Conservation (phyloP, 108 stramenopile species). For the Discostella stelligeroides region DNA sequence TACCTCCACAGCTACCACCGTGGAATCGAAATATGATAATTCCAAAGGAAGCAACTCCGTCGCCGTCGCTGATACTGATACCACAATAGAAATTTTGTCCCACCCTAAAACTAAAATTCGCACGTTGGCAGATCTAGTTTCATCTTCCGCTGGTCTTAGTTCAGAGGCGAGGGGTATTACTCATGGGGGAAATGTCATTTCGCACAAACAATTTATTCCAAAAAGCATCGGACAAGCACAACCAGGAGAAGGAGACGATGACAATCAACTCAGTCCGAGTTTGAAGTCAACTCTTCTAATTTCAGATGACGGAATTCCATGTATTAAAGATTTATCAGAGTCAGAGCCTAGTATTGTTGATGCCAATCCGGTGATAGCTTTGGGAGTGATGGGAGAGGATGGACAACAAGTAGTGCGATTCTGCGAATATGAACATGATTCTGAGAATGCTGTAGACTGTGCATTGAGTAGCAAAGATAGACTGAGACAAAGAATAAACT, state of each 20-base stretch:
- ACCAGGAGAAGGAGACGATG: slow-evolving; percentile 2
- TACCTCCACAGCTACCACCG: not conserved
- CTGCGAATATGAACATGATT: slow-evolving; percentile 9
- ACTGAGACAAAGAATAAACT: slow-evolving; percentile 1
- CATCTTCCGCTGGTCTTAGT: slow-evolving; percentile 17
- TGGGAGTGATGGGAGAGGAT: slow-evolving; percentile 10
- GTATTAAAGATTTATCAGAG: slow-evolving; percentile 2
- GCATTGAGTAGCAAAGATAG: too few relatives aligned
- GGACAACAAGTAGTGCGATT: slow-evolving; percentile 20
- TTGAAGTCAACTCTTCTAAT: slow-evolving; percentile 9
- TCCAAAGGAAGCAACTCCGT: not conserved
- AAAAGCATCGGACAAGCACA: not conserved
- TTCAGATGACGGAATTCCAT: slow-evolving; percentile 13
- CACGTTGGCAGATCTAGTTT: slow-evolving; percentile 35
- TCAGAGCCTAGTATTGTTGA: not conserved
- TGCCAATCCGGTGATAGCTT: slow-evolving; percentile 2
- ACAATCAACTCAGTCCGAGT: not conserved
- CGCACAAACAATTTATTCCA: too few relatives aligned
- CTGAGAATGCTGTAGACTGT: too few relatives aligned
- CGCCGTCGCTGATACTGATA: not conserved
- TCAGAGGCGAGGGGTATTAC: slow-evolving; percentile 13
- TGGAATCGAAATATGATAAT: too few relatives aligned
- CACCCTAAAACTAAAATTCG: too few relatives aligned
- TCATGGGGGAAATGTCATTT: slow-evolving; percentile 6
- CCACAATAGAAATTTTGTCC: not conserved